phyloP scores from a whole-genome alignment of 1,284 basidiomycete species.

The Cutaneotrichosporon sp. region DNA sequence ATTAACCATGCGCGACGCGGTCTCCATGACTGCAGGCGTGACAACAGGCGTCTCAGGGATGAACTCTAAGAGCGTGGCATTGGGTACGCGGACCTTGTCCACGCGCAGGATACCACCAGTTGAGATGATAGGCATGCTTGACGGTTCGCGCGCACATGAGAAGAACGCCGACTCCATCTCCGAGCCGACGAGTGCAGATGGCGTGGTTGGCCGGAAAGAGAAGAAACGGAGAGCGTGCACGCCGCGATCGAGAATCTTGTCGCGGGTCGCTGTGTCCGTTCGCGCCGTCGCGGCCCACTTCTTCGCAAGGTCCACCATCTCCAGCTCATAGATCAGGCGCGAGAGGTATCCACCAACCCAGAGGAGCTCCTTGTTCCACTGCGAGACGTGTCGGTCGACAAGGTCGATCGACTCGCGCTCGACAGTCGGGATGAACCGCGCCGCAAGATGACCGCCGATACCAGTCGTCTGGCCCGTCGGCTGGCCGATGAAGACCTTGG shows the following conservation, averaged over 20 bases:
- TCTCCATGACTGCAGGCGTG: constrained; percentile 64
- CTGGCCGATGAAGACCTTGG: constrained; percentile 49
- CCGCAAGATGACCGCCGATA: constrained; percentile 84
- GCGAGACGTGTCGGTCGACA: constrained; percentile 58
- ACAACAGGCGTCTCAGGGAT: constrained; percentile 77
- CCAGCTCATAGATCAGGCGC: constrained; percentile 81
- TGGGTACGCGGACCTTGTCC: constrained; percentile 72
- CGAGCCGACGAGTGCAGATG: constrained; percentile 77
- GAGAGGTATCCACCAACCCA: constrained; percentile 74
- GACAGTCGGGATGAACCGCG: constrained; percentile 93
- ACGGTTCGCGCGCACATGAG: constrained; percentile 56
- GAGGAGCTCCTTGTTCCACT: constrained; percentile 78
- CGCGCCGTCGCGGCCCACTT: constrained; percentile 48
- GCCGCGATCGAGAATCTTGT: constrained; percentile 61
- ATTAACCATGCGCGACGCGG: constrained; percentile 66
- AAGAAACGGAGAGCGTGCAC: constrained; percentile 87
- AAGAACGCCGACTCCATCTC: constrained; percentile 82
- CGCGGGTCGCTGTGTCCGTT: constrained; percentile 60
- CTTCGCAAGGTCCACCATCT: constrained; percentile 59
- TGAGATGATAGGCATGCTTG: constrained; percentile 72
- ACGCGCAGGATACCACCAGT: constrained; percentile 72
- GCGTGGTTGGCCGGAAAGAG: constrained; percentile 81
- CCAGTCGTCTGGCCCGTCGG: constrained; percentile 83
- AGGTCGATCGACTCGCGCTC: constrained; percentile 93
- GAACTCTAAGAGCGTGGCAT: constrained; percentile 71